A percentile compares a stretch with the other conserved stretches of the same genome.
Conservation (phyloP, 1,284 basidiomycete species). For the Apiotrichum gracile region DNA sequence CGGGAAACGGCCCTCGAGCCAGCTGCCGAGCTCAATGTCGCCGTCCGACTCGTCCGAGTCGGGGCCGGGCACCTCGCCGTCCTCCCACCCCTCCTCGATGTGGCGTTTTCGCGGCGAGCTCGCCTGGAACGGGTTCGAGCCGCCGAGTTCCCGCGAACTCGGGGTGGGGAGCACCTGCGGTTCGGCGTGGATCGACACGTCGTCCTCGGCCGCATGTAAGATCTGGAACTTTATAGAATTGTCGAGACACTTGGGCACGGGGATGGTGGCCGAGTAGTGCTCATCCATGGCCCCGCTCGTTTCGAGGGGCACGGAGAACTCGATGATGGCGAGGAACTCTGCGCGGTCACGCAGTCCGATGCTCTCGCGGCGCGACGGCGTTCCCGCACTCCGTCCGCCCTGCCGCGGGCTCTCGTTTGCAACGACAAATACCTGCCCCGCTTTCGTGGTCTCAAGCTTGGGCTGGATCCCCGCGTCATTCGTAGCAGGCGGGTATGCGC, state of each 20-base stretch:
- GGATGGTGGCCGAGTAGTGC: constrained; percentile 12
- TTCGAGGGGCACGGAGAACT: constrained; percentile 30
- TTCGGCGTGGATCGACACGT: constrained; percentile 32
- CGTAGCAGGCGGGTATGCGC: constrained; percentile 21
- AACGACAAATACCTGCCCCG: constrained; percentile 32
- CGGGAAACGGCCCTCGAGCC: constrained; percentile 39
- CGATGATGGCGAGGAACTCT: constrained; percentile 36
- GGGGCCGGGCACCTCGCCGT: constrained; percentile 27
- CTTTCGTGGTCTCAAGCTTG: constrained; percentile 20
- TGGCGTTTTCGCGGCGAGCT: background rate
- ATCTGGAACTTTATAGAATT: constrained; percentile 36
- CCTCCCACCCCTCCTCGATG: constrained; percentile 35
- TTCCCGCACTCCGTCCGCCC: background rate
- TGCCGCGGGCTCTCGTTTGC: constrained; percentile 16
- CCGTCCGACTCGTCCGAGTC: constrained; percentile 19
- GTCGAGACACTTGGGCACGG: constrained; percentile 38
- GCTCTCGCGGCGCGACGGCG: background rate
- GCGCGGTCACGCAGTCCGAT: constrained; percentile 14
- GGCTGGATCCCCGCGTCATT: constrained; percentile 1
- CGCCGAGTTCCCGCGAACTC: constrained; percentile 16
- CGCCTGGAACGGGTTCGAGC: constrained; percentile 15
- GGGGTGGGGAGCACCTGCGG: constrained; percentile 32
- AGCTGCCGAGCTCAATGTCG: constrained; percentile 17
- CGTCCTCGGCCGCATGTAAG: constrained; percentile 12
- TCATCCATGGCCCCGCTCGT: constrained; percentile 9